Percentiles rank a stretch among this genome's conserved stretches.
Evolutionary conservation across 2,329 filamentous ascomycete species (phyloP).

Genomic region (Aureobasidium sp.): DNA sequence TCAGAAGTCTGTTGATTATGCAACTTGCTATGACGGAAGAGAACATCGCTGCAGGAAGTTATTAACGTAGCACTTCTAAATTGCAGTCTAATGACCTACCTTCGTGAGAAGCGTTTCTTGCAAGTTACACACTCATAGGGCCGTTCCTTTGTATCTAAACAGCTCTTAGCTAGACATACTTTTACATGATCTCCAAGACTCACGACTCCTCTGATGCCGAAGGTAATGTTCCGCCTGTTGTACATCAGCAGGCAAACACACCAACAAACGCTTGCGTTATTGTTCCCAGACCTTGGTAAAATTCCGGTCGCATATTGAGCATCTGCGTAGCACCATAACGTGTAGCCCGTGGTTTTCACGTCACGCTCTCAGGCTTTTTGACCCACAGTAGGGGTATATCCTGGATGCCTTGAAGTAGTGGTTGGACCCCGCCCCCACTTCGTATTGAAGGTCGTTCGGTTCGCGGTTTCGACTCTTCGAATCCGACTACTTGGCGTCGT

Average conservation of each 20-base stretch:
- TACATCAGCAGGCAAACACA: neutral
- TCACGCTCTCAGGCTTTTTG: neutral
- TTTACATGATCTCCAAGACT: constrained; percentile 25
- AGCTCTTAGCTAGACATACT: constrained; percentile 25
- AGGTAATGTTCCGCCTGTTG: constrained; percentile 45
- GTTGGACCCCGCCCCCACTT: constrained; percentile 11
- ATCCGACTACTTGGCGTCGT: too few species aligned
- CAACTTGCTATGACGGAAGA: constrained; percentile 47
- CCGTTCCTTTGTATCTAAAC: constrained; percentile 46
- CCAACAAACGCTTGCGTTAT: too few species aligned
- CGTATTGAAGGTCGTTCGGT: too few species aligned
- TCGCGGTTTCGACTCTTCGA: too few species aligned
- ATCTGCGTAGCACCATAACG: constrained; percentile 20
- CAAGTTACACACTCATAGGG: constrained; percentile 49
- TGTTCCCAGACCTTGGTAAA: constrained; percentile 46
- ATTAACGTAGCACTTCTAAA: neutral
- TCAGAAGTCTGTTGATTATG: constrained; percentile 32
- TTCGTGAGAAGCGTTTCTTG: constrained; percentile 49
- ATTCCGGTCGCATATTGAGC: constrained; percentile 41
- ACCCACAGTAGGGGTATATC: constrained; percentile 2
- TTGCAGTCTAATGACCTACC: constrained; percentile 30
- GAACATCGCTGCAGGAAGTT: constrained; percentile 37
- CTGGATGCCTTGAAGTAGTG: constrained; percentile 5
- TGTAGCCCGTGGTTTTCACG: neutral
- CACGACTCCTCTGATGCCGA: constrained; percentile 50